Conservation (phyloP, 768 basidiomycete genomes). For the Amanita exitialis region DNA sequence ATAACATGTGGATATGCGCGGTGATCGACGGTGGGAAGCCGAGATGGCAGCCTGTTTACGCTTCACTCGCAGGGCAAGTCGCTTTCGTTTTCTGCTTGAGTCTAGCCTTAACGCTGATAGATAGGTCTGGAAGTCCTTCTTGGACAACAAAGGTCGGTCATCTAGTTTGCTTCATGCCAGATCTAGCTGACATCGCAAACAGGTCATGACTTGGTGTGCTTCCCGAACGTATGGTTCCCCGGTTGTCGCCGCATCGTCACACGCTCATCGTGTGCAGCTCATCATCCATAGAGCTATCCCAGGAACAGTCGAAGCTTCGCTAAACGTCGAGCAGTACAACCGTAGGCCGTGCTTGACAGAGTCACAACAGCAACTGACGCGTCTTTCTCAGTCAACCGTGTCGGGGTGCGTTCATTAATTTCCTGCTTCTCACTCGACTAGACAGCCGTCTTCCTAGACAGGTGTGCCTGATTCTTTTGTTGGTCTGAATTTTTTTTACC, state of each 20-base stretch:
- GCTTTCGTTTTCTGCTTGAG: not conserved
- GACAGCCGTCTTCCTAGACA: slow-evolving; percentile 20
- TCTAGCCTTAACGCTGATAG: not conserved
- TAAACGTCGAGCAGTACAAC: slow-evolving; percentile 70
- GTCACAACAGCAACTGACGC: not conserved
- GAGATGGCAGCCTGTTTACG: slow-evolving; percentile 60
- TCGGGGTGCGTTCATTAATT: slow-evolving; percentile 44
- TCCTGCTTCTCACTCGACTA: not conserved
- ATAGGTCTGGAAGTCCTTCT: slow-evolving; percentile 77
- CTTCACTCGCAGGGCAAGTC: slow-evolving; percentile 52
- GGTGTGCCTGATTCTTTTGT: slow-evolving; percentile 17
- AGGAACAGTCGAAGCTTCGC: slow-evolving; percentile 56
- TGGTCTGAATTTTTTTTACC: not conserved
- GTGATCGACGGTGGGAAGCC: not conserved
- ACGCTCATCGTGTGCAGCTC: slow-evolving; percentile 32
- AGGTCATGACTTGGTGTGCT: slow-evolving; percentile 78
- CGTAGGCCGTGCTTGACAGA: slow-evolving; percentile 27
- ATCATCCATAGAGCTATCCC: slow-evolving; percentile 57
- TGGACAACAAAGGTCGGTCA: slow-evolving; percentile 56
- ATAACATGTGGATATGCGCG: not conserved
- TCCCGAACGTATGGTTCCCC: slow-evolving; percentile 51
- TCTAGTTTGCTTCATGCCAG: not conserved
- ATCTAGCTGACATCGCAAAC: slow-evolving; percentile 6
- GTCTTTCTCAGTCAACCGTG: slow-evolving; percentile 57
- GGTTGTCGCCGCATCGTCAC: not conserved